A percentile compares a stretch with the other conserved stretches of the same genome.
These are phyloP conservation scores for Nannochloris sp. DNA, from an alignment of 139 green algal species.

Conservation along the genomic window DNA sequence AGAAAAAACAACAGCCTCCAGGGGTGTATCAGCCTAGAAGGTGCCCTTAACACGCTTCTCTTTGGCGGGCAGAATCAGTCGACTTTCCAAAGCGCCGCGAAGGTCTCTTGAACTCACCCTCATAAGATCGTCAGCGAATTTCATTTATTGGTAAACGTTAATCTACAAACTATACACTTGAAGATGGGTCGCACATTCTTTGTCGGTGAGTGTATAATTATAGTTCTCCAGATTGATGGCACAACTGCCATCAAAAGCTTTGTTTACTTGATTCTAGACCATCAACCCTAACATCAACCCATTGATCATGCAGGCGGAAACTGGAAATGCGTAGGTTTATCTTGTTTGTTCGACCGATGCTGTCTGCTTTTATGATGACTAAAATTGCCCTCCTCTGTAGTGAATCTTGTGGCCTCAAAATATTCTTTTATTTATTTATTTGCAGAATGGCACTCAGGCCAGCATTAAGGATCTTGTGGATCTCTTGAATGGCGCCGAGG, in stretches of 20 bases:
- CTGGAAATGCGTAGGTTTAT: conserved; percentile 43
- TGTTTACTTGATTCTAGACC: not conserved
- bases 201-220: not conserved
- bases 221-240: not conserved
- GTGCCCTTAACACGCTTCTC: no score
- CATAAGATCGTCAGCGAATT: no score
- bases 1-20: no score
- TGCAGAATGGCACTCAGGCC: conserved; percentile 71
- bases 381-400: not conserved
- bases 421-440: not conserved
- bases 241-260: no score
- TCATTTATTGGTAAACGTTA: not conserved
- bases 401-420: not conserved
- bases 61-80: no score
- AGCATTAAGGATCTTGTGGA: conserved; percentile 65
- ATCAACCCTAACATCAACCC: not conserved
- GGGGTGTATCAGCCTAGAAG: no score
- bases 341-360: not conserved
- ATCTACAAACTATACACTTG: not conserved
- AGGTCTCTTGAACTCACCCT: no score
- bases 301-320: conserved; percentile 29
- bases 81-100: no score
- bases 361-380: not conserved
- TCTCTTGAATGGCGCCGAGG: conserved; percentile 41
- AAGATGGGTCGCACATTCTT: conserved; percentile 25